Conservation (phyloP, 1,284 basidiomycete genomes). For the Ustilago curta region DNA sequence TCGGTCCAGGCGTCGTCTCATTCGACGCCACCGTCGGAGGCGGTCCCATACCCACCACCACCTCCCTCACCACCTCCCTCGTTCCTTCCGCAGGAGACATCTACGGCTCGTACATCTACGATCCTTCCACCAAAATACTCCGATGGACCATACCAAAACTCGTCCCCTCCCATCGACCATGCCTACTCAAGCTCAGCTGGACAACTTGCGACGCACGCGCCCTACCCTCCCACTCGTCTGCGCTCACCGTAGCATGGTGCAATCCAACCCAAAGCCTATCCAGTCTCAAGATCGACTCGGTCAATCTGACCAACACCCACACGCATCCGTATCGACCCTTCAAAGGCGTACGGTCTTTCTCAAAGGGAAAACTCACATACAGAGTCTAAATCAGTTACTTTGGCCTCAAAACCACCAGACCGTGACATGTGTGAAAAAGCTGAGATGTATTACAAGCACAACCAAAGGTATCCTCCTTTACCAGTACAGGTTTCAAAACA, state of each 20-base stretch:
- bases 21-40: conserved; percentile 51
- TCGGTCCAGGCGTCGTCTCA: conserved; percentile 51
- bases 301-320: conserved; percentile 77
- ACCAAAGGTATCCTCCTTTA: background rate
- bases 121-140: conserved; percentile 45
- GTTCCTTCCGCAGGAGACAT: conserved; percentile 17
- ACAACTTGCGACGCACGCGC: conserved; percentile 20
- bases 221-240: conserved; percentile 75
- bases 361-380: conserved; percentile 63
- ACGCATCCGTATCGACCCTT: conserved; percentile 73
- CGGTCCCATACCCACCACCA: conserved; percentile 14
- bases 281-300: conserved; percentile 83
- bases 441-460: conserved; percentile 2
- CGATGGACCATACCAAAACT: conserved; percentile 54
- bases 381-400: conserved; percentile 19
- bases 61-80: conserved; percentile 3
- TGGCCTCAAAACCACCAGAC: background rate
- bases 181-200: conserved; percentile 46
- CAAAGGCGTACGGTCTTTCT: conserved; percentile 73
- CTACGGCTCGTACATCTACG: conserved; percentile 53
- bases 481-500: conserved; percentile 9
- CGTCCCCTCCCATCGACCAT: conserved; percentile 13
- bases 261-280: conserved; percentile 82
- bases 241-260: conserved; percentile 79
- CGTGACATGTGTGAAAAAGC: background rate